Percentiles rank a stretch among this genome's conserved stretches.
These are phyloP conservation scores for Nemania sp. DNA, from an alignment of 2,329 filamentous ascomycete genomes.

Conservation along the genomic window DNA sequence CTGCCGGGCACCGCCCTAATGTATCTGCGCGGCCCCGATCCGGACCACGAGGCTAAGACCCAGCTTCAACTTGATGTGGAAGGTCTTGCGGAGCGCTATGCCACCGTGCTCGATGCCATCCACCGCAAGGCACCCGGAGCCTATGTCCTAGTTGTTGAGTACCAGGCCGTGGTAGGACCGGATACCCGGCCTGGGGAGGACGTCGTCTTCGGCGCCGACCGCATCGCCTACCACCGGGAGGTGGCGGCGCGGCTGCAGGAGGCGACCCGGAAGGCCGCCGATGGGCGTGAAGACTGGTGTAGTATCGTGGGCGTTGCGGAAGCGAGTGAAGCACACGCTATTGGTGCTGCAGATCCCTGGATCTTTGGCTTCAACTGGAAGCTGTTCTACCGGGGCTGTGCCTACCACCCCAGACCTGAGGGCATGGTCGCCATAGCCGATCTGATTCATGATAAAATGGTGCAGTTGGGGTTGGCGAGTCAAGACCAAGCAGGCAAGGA, in stretches of 20 bases:
- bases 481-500: conserved; percentile 22
- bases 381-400: conserved; percentile 42
- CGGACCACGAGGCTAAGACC: conserved; percentile 27
- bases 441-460: conserved; percentile 45
- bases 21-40: conserved; percentile 35
- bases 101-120: conserved; percentile 43
- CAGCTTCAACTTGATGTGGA: conserved; percentile 37
- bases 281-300: conserved; percentile 48
- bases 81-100: conserved; percentile 46
- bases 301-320: conserved; percentile 43
- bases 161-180: conserved; percentile 51
- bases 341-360: conserved; percentile 49
- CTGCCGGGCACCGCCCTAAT: conserved; percentile 35
- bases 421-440: conserved; percentile 50
- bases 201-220: conserved; percentile 47
- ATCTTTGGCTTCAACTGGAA: conserved; percentile 49
- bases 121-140: conserved; percentile 56
- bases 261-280: conserved; percentile 45
- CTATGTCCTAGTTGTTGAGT: conserved; percentile 58
- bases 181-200: conserved; percentile 44
- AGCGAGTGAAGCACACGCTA: conserved; percentile 46
- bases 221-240: conserved; percentile 45
- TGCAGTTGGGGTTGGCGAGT: conserved; percentile 42
- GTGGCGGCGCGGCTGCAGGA: conserved; percentile 43
- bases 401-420: conserved; percentile 49